Percentiles rank a stretch among this genome's conserved stretches.
phyloP scores from a whole-genome alignment of 345 rosid species.

The Noccaea caerulescens region DNA sequence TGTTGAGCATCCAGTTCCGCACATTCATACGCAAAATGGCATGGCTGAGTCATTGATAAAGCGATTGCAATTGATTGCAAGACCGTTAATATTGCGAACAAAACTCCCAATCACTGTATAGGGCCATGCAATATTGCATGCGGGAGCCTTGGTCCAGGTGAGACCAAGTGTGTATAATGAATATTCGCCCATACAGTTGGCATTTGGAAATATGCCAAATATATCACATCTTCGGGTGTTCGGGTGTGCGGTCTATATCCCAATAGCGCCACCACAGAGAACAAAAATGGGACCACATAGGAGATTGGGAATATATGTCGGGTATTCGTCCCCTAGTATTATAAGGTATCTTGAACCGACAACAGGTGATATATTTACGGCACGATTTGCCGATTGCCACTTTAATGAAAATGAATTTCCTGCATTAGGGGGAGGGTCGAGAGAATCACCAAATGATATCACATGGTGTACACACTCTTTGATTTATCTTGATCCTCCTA shows the following conservation, averaged over 20 bases:
- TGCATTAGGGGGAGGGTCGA: background rate
- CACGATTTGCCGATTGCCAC: background rate
- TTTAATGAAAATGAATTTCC: background rate
- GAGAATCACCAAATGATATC: no score
- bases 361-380: background rate
- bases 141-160: background rate
- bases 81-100: background rate
- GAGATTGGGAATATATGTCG: background rate
- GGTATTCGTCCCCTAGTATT: background rate
- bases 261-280: background rate
- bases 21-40: background rate
- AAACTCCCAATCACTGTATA: background rate
- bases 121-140: background rate
- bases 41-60: background rate
- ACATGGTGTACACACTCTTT: no score
- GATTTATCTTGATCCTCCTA: no score
- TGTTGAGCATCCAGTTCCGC: background rate
- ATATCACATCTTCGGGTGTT: no score
- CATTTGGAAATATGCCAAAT: no score
- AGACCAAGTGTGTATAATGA: background rate
- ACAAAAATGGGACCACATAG: background rate
- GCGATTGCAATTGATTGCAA: background rate
- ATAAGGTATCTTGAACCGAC: no score
- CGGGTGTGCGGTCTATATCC: background rate
- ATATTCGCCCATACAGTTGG: background rate